Base-by-base conservation (phyloP, 139 green algal species). In the Tetraselmis striata region DNA sequence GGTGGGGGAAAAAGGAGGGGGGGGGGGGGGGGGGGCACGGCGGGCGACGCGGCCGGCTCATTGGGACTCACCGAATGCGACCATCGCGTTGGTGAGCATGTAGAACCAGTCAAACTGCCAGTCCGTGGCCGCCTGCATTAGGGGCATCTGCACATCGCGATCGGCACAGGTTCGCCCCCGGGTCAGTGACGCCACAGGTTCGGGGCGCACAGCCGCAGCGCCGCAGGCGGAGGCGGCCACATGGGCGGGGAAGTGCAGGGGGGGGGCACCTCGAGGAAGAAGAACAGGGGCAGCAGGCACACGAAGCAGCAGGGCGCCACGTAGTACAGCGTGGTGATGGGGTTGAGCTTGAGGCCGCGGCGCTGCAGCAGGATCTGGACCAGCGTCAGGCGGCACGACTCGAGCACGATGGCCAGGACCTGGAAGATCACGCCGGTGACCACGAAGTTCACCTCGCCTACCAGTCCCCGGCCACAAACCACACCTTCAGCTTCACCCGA, bases 201-300 rank as follows among this genome's bases (percentile, higher is more conserved):
- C n/a, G n/a, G n/a, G n/a, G n/a, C n/a, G n/a, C n/a, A n/a, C n/a
- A n/a, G n/a, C n/a, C n/a, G n/a, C n/a, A n/a, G n/a, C n/a, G n/a
- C n/a, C n/a, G n/a, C n/a, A n/a, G n/a, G n/a, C n/a, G n/a, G n/a
- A n/a, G n/a, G n/a, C n/a, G n/a, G n/a, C n/a, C n/a, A n/a, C n/a
- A 67, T 67, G 18, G n/a, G n/a, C n/a, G n/a, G n/a, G n/a, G n/a
- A n/a, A n/a, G 45, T 25, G 45, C 5, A 84, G 28, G 18, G 45
- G 11, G 11, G 45, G 11, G 45, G 80, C 26, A 79, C n/a, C 77
- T 87, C 84, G 59, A 85, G 24, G 1, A 90, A 32, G 75, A 82
- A 27, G 28, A 95, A 91, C 28, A 88, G 88, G 58, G 92, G 79
- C 29, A 90, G 79, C 5, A 95, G 84, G 82, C 87, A 94, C 26